A percentile compares a stretch with the other conserved stretches of the same genome.
phyloP scores from a whole-genome alignment of 2,329 filamentous ascomycete genomes.

The Verticillium isaacii region DNA sequence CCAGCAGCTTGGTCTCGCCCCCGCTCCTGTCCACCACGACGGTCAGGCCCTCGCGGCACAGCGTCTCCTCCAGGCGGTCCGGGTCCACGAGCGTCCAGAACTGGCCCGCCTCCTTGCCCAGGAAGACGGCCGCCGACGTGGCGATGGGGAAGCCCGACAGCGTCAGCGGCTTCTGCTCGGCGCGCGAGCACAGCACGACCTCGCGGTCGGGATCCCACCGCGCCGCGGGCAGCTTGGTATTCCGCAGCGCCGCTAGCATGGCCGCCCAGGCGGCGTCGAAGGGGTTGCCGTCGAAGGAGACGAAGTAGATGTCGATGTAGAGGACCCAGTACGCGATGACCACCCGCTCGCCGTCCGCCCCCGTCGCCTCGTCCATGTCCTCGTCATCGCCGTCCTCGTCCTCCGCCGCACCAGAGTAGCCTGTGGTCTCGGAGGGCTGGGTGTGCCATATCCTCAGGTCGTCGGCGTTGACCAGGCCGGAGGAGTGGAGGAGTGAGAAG shows the following conservation, averaged over 20 bases:
- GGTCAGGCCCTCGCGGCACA: slow-evolving; percentile 80
- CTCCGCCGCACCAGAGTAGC: slow-evolving; percentile 20
- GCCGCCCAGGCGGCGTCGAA: slow-evolving; percentile 90
- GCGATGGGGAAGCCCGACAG: slow-evolving; percentile 68
- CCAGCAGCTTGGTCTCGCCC: slow-evolving; percentile 55
- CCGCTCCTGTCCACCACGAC: slow-evolving; percentile 65
- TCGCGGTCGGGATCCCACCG: slow-evolving; percentile 82
- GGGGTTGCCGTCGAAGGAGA: slow-evolving; percentile 86
- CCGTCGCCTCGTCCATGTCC: slow-evolving; percentile 26
- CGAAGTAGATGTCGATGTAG: slow-evolving; percentile 92
- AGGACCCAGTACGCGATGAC: slow-evolving; percentile 90
- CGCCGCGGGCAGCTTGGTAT: slow-evolving; percentile 73
- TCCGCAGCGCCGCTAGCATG: slow-evolving; percentile 71
- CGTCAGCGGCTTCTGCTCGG: slow-evolving; percentile 49
- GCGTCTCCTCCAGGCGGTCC: slow-evolving; percentile 81
- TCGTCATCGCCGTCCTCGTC: slow-evolving; percentile 33
- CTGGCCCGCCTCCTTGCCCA: slow-evolving; percentile 52
- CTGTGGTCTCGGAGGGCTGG: slow-evolving; percentile 33
- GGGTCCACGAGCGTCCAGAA: slow-evolving; percentile 83
- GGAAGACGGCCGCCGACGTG: slow-evolving; percentile 75
- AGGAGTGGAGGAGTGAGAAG: slow-evolving; percentile 69
- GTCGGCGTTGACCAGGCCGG: slow-evolving; percentile 59
- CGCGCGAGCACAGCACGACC: slow-evolving; percentile 67
- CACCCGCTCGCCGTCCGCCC: slow-evolving; percentile 21
- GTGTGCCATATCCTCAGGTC: slow-evolving; percentile 71